These are phyloP conservation scores for Russula virescens DNA, from an alignment of 768 basidiomycete genomes.

Conservation along the genomic window DNA sequence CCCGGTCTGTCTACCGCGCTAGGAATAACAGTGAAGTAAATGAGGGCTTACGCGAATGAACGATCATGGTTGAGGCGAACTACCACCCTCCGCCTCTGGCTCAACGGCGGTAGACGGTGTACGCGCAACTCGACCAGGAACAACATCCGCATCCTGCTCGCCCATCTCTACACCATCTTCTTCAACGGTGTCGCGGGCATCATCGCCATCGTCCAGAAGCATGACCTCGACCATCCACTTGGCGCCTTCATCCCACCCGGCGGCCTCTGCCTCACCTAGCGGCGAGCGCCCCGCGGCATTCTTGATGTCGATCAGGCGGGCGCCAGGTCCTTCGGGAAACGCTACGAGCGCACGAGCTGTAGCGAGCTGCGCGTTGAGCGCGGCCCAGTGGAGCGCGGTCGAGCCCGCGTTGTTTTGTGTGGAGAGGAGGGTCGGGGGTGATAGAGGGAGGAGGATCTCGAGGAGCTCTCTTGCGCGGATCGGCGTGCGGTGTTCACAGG, in stretches of 20 bases:
- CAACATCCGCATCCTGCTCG: no score
- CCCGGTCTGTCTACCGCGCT: no score
- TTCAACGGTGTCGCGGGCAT: constrained; percentile 30
- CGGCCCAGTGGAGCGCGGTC: constrained; percentile 89
- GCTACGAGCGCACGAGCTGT: constrained; percentile 55
- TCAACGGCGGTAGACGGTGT: no score
- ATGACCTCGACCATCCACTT: constrained; percentile 79
- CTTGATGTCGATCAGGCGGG: constrained; percentile 68
- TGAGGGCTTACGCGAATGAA: no score
- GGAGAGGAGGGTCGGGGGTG: constrained; percentile 49
- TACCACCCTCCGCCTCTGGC: no score
- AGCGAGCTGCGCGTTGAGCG: constrained; percentile 71
- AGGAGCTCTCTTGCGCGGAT: constrained; percentile 60
- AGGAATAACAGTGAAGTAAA: no score
- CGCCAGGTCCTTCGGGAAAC: constrained; percentile 52
- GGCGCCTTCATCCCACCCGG: constrained; percentile 79
- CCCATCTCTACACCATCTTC: no score
- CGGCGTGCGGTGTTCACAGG: constrained; percentile 27
- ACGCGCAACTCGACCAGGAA: no score
- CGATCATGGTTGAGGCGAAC: no score
- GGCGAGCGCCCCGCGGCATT: constrained; percentile 69
- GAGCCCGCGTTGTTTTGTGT: constrained; percentile 67
- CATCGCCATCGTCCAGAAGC: constrained; percentile 52
- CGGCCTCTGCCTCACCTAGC: constrained; percentile 75
- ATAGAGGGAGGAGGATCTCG: constrained; percentile 60